Evolutionary conservation across 1,139 yeast genomes (phyloP), one percentile per base, ranked within the genome.

Genomic region (Kodamaea ohmeri): DNA sequence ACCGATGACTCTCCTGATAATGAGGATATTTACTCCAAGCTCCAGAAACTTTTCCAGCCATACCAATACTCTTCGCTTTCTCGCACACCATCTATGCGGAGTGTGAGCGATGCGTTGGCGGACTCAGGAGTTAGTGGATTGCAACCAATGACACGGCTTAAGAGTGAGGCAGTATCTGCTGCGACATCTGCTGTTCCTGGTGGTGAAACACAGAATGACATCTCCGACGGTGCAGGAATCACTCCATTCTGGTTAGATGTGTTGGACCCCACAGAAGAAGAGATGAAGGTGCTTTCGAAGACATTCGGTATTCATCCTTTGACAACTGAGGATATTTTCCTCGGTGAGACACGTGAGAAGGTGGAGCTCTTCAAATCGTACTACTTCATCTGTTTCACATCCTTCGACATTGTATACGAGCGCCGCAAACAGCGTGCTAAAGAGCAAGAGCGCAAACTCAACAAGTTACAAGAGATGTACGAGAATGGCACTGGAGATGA

Each of bases 251-350:
- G 98, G 97, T 70, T 92, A 8, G 98, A 92, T 60, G 86, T 92
- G 16, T 66, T 86, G 40, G 84, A 89, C 52, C 98, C 98, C 2
- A 86, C 96, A 0, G 98, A 90, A 52, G 96, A 87, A 47, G 98
- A 92, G 60, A 90, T 92, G 96, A 89, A 89, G 56, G 94, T 86
- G 0, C 55, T 92, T 12, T 80, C 95, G 19, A 89, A 89, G 52
- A 81, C 97, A 0, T 92, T 92, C 62, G 95, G 95, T 0, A 87
- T 90, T 43, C 98, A 90, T 60, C 97, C 97, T 0, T 73, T 90
- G 52, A 92, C 98, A 0, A 86, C 97, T 0, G 98, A 92, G 58
- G 98, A 92, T 65, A 92, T 92, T 39, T 87, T 87, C 48, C 67
- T 90, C 25, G 96, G 96, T 2, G 98, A 92, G 54, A 83, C 96